Conservation (phyloP, 148 eudicot genomes). For the Silene latifolia region DNA sequence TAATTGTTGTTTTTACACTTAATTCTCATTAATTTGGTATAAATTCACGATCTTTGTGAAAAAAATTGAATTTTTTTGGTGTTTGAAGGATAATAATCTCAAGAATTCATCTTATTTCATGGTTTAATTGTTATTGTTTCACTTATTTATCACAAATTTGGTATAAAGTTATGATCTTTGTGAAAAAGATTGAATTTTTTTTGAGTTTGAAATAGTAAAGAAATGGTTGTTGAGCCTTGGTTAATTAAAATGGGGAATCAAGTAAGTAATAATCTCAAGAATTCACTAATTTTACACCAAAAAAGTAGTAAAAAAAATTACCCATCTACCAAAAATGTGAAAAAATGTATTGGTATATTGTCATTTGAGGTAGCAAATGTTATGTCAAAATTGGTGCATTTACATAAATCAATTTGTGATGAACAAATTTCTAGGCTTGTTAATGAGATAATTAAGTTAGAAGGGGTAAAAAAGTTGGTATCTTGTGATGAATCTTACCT, state of each 20-base stretch:
- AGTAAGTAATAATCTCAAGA: conserved; percentile 69
- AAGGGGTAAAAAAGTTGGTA: conserved; percentile 51
- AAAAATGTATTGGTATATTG: conserved; percentile 58
- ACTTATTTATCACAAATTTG: background rate
- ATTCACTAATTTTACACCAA: conserved; percentile 46
- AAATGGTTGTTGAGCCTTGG: conserved; percentile 96
- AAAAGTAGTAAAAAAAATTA: conserved; percentile 22
- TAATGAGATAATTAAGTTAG: conserved; percentile 50
- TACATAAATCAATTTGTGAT: conserved; percentile 61
- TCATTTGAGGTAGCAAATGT: conserved; percentile 90
- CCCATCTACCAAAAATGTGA: conserved; percentile 22
- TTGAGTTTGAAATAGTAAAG: background rate
- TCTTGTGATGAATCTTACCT: conserved; percentile 54
- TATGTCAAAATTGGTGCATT: conserved; percentile 71
- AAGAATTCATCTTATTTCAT: conserved; percentile 23
- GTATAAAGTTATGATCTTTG: conserved; percentile 26
- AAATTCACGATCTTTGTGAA: no score
- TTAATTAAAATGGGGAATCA: conserved; percentile 67
- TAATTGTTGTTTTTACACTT: background rate
- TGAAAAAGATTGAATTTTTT: conserved; percentile 9
- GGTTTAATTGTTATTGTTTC: background rate
- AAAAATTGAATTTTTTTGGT: background rate
- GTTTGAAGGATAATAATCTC: conserved; percentile 38
- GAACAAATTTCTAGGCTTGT: conserved; percentile 50
- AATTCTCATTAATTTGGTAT: background rate